These are phyloP conservation scores for Cercophora sp. DNA, from an alignment of 495 filamentous ascomycete genomes.

Conservation along the genomic window DNA sequence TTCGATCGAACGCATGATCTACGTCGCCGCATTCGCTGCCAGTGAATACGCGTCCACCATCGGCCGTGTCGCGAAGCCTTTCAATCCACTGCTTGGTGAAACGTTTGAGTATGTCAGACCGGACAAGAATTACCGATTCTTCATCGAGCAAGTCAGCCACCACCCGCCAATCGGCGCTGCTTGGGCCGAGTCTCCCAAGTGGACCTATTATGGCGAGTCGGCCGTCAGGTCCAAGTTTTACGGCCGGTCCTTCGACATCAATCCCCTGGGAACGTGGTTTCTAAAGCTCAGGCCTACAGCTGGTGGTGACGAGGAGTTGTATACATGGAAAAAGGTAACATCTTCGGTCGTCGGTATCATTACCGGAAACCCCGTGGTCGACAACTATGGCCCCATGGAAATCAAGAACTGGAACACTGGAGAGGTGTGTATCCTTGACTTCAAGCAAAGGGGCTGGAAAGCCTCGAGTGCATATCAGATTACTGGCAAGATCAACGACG, in stretches of 20 bases:
- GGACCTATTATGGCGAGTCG: constrained; percentile 97
- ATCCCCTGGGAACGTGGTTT: constrained; percentile 96
- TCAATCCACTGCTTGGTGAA: constrained; percentile 93
- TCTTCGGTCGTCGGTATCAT: constrained; percentile 98
- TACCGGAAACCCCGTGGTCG: constrained; percentile 92
- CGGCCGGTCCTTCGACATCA: constrained; percentile 95
- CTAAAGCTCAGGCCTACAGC: constrained; percentile 74
- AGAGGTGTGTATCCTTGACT: constrained; percentile 84
- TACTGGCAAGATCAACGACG: constrained; percentile 74
- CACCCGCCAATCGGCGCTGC: constrained; percentile 94
- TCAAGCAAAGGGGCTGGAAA: constrained; percentile 95
- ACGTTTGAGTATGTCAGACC: constrained; percentile 95
- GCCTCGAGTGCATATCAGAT: constrained; percentile 85
- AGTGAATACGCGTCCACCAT: constrained; percentile 97
- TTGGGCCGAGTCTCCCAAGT: constrained; percentile 86
- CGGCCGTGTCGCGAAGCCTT: constrained; percentile 93
- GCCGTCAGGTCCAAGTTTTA: constrained; percentile 98
- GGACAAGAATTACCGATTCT: constrained; percentile 96
- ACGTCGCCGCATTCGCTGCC: constrained; percentile 91
- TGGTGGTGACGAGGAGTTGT: constrained; percentile 78
- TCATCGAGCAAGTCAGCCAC: constrained; percentile 97
- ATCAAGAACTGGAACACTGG: constrained; percentile 96
- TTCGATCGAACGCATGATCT: constrained; percentile 89
- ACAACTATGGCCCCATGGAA: constrained; percentile 97
- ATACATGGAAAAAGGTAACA: constrained; percentile 98